These are phyloP conservation scores for Nakaseomyces uthaithaninus DNA, from an alignment of 1,139 yeast genomes.

Conservation along the genomic window DNA sequence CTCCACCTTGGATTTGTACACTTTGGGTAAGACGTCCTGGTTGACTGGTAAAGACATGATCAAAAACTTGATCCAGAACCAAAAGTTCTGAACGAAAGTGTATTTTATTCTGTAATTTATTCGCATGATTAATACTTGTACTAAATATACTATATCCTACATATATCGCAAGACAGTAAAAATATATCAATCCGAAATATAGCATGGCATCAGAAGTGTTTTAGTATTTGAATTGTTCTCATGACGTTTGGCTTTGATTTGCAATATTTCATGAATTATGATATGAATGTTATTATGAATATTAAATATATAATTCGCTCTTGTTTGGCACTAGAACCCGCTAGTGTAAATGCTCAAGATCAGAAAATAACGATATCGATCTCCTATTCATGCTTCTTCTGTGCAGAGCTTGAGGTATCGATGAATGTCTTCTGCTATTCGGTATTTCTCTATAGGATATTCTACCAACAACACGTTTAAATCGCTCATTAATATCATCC, in stretches of 20 bases:
- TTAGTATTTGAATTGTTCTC: too few species aligned
- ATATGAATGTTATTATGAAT: too few species aligned
- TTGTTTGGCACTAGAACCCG: conserved; percentile 9
- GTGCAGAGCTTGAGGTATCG: conserved; percentile 6
- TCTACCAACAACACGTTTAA: background rate
- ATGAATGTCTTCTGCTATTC: conserved; percentile 1
- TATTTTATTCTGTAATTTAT: background rate
- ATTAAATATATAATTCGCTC: too few species aligned
- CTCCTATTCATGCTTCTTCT: conserved; percentile 9
- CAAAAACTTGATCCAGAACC: conserved; percentile 43
- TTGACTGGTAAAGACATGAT: conserved; percentile 75
- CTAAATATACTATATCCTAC: background rate
- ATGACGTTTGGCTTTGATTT: too few species aligned
- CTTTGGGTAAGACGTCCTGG: conserved; percentile 59
- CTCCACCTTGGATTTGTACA: conserved; percentile 70
- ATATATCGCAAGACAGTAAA: too few species aligned
- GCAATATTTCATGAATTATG: too few species aligned
- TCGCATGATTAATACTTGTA: background rate
- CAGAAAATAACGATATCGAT: conserved; percentile 13
- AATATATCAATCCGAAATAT: too few species aligned
- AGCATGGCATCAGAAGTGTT: too few species aligned
- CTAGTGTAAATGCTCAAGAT: conserved; percentile 12
- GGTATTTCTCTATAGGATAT: background rate
- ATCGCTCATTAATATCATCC: conserved; percentile 2
- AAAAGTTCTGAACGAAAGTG: conserved; percentile 47